Base-by-base conservation (phyloP, 257 asterid species). In the Salvia splendens region DNA sequence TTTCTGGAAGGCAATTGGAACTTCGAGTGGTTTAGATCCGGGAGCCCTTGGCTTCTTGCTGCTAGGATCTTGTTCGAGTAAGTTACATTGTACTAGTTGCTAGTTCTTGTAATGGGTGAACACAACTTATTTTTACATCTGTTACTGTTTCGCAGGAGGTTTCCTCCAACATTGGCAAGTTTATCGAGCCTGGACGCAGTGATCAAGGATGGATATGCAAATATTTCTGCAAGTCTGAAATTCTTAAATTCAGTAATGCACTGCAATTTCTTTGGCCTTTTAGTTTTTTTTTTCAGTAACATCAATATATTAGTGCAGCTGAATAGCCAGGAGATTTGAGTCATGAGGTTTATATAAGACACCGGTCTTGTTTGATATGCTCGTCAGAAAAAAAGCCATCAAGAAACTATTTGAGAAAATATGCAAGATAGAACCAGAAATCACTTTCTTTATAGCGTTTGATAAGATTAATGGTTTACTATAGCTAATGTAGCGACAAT, bases 151-250 rank as follows among this genome's bases (percentile, higher is more conserved):
- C 74, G 75, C 87, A 92, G 98, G 87, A 84, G 95, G 56, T 82
- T 86, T 73, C 97, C 97, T 71, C 79, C 88, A 8, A 64, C 75
- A n/a, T 51, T 92, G 58, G 95, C 93, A 57, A 92, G 71, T 75
- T 82, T 92, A 74, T 81, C 88, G 3, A 92, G 84, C 73, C n/a
- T 92, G 84, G 95, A 86, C 72, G 81, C 80, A 67, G 75, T 78
- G 79, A 82, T 92, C 75, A 86, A 84, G 81, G 96, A 87, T 75
- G 95, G 92, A 82, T 84, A 77, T 67, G 95, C 91, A 52, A 81
- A 75, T 62, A 75, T 88, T 53, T 80, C 92, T 51, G 88, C 97
- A 12, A 80, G 70, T 56, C 55, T 89, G 81, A 87, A 84, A 75
- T 71, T 89, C 6, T 78, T 92, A 5, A 88, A 83, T 75, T 83